These are phyloP conservation scores for Colletotrichum liriopes DNA, from an alignment of 2,329 filamentous ascomycete species.

Conservation along the genomic window DNA sequence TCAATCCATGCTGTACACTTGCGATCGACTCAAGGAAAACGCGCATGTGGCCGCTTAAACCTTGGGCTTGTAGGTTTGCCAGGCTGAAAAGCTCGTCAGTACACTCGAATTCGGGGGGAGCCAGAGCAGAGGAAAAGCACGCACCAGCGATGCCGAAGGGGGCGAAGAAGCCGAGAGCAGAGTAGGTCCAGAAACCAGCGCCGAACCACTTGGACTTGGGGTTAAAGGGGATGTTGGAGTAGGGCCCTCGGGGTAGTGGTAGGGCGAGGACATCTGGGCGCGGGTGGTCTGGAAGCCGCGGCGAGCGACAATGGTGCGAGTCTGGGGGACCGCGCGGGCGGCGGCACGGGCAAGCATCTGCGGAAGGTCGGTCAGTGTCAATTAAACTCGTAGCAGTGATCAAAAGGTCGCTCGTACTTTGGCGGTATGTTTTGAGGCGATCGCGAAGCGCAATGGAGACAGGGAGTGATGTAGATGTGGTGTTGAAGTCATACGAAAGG, in stretches of 20 bases:
- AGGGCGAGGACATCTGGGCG: constrained; percentile 87
- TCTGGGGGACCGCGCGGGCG: constrained; percentile 71
- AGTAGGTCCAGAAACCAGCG: constrained; percentile 85
- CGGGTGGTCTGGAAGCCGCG: constrained; percentile 96
- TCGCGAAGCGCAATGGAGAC: constrained; percentile 37
- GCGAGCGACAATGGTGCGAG: constrained; percentile 82
- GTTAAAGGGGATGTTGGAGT: constrained; percentile 98
- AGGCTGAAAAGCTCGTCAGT: constrained; percentile 58
- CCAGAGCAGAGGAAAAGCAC: constrained; percentile 53
- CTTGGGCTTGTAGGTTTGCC: constrained; percentile 65
- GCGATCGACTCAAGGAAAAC: constrained; percentile 38
- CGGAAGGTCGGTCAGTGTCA: constrained; percentile 59
- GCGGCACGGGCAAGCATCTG: constrained; percentile 89
- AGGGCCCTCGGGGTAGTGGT: constrained; percentile 98
- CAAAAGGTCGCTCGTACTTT: constrained; percentile 22
- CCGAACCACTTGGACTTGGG: constrained; percentile 89
- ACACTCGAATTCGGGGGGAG: constrained; percentile 18
- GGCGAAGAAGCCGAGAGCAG: constrained; percentile 68
- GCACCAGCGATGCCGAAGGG: constrained; percentile 76
- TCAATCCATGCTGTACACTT: constrained; percentile 43
- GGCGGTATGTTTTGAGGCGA: constrained; percentile 29
- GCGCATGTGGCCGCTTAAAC: constrained; percentile 49
- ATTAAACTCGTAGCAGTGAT: background rate
- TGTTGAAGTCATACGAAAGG: constrained; percentile 40
- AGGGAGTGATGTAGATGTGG: constrained; percentile 29